Evolutionary conservation across 768 basidiomycete species (phyloP).

Genomic region (Auricularia heimuer): DNA sequence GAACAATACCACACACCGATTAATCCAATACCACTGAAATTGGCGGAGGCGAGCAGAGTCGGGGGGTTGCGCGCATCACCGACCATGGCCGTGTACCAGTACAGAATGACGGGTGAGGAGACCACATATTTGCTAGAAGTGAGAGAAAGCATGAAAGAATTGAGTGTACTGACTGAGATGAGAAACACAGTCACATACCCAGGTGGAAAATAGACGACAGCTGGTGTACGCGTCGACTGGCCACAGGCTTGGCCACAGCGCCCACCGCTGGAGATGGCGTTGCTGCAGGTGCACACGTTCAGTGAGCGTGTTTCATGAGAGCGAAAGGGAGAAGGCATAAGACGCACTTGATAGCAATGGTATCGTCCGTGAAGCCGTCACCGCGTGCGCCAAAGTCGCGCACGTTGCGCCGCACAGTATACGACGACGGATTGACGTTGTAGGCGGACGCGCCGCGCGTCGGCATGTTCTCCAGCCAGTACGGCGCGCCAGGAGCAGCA

Average conservation of each 20-base stretch:
- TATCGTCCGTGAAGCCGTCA: constrained; percentile 67
- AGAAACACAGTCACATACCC: constrained; percentile 34
- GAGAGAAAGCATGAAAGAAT: background rate
- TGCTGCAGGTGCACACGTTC: constrained; percentile 24
- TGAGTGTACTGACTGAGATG: no score
- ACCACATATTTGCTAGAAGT: constrained; percentile 20
- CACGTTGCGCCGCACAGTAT: constrained; percentile 16
- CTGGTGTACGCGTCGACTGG: constrained; percentile 41
- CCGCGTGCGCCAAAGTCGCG: constrained; percentile 34
- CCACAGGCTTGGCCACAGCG: constrained; percentile 48
- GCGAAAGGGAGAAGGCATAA: constrained; percentile 2
- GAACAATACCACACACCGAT: no score
- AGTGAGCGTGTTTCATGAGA: background rate
- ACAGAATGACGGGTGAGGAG: constrained; percentile 19
- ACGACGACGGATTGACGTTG: constrained; percentile 1
- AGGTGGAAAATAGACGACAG: constrained; percentile 62
- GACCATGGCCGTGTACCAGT: constrained; percentile 16
- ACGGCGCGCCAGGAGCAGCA: background rate
- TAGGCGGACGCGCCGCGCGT: constrained; percentile 1
- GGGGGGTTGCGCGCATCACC: constrained; percentile 19
- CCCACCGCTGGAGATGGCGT: constrained; percentile 52
- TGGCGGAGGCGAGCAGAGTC: constrained; percentile 21
- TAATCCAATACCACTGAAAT: constrained; percentile 22
- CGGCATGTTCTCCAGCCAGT: background rate
- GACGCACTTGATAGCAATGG: constrained; percentile 58